phyloP scores from a whole-genome alignment of 2,329 filamentous ascomycete species.

The Tolypocladium ovalisporum region DNA sequence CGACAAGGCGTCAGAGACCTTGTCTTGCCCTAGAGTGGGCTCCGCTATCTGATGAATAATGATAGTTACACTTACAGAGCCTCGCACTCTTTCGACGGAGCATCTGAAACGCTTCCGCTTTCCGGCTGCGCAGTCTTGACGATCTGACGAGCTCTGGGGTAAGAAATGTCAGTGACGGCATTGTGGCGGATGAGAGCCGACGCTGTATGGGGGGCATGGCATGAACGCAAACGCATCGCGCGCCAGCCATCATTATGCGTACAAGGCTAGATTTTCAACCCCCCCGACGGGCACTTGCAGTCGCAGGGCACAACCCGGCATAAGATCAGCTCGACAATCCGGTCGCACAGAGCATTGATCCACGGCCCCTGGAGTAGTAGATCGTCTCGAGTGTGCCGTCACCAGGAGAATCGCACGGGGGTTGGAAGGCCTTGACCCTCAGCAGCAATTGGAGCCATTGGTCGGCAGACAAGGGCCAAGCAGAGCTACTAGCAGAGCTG shows the following conservation, averaged over 20 bases:
- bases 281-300: not conserved
- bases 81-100: not conserved
- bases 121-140: not conserved
- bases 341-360: conserved; percentile 29
- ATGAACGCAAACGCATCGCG: not conserved
- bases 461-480: not conserved
- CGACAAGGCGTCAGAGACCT: not conserved
- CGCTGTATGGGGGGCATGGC: not conserved
- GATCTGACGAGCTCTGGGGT: not conserved
- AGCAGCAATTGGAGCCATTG: not conserved
- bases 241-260: not conserved
- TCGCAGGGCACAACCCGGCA: conserved; percentile 7
- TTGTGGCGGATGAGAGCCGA: not conserved
- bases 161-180: not conserved
- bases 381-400: conserved; percentile 11
- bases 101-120: conserved; percentile 2
- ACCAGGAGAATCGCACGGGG: not conserved
- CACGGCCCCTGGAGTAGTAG: conserved; percentile 12
- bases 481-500: too few relatives aligned
- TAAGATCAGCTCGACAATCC: conserved; percentile 33
- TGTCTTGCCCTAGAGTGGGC: not conserved
- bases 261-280: not conserved
- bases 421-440: conserved; percentile 1
- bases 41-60: too few relatives aligned
- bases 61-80: not conserved